Evolutionary conservation across 2,329 filamentous ascomycete genomes (phyloP).

Genomic region (Aspergillus alliaceus): DNA sequence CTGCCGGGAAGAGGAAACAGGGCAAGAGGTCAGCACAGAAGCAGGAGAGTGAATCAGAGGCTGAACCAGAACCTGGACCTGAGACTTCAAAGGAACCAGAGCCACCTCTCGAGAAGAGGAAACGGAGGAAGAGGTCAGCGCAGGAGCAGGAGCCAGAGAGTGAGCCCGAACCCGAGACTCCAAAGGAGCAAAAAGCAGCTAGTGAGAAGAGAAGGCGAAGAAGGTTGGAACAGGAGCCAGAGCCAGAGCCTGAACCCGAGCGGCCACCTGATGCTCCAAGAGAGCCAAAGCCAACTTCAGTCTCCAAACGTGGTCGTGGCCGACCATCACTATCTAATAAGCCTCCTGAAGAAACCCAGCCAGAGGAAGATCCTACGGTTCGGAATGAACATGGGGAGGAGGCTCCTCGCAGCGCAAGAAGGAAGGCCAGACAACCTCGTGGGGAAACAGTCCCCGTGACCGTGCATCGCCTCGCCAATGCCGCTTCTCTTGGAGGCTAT

Average conservation of each 20-base stretch:
- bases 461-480: conserved; percentile 42
- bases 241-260: neutral
- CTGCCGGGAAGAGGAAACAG: neutral
- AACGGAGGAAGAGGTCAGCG: neutral
- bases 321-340: conserved; percentile 11
- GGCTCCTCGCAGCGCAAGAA: conserved; percentile 13
- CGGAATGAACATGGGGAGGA: conserved; percentile 5
- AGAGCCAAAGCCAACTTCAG: neutral
- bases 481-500: conserved; percentile 28
- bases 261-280: conserved; percentile 1
- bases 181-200: neutral
- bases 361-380: conserved; percentile 9
- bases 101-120: neutral
- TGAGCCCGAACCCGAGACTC: conserved; percentile 6
- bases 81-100: neutral
- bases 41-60: neutral
- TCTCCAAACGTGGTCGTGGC: conserved; percentile 15
- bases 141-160: neutral
- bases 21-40: neutral
- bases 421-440: conserved; percentile 29
- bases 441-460: conserved; percentile 42
- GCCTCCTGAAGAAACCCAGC: conserved; percentile 9
- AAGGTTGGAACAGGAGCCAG: neutral
- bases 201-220: neutral
- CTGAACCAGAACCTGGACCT: neutral